A percentile compares a stretch with the other conserved stretches of the same genome.
phyloP scores from a whole-genome alignment of 1,284 basidiomycete genomes.

The Abortiporus biennis region DNA sequence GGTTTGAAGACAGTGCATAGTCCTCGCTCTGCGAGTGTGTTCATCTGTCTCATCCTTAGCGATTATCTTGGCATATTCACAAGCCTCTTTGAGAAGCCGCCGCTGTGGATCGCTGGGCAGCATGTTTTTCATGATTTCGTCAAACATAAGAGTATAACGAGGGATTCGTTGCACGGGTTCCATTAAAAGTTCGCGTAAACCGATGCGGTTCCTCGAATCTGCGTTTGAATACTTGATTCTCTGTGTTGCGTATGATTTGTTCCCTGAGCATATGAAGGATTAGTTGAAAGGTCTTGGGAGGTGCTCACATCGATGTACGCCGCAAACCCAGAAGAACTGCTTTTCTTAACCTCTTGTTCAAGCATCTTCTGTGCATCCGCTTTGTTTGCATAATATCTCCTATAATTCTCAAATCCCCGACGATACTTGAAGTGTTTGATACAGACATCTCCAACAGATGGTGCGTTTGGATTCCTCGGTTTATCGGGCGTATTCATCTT shows the following conservation, averaged over 20 bases:
- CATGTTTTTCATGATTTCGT: constrained; percentile 88
- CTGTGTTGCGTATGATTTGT: constrained; percentile 33
- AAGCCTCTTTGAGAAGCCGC: constrained; percentile 80
- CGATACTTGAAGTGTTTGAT: constrained; percentile 80
- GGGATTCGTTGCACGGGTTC: constrained; percentile 99
- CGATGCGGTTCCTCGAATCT: constrained; percentile 80
- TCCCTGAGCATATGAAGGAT: constrained; percentile 12
- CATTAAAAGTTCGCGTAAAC: constrained; percentile 92
- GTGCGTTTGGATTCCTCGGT: constrained; percentile 46
- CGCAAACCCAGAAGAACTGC: constrained; percentile 70
- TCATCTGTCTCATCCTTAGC: constrained; percentile 92
- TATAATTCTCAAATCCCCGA: constrained; percentile 85
- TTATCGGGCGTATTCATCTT: constrained; percentile 62
- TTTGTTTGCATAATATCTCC: constrained; percentile 85
- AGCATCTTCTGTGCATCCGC: constrained; percentile 92
- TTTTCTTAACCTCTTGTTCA: constrained; percentile 75
- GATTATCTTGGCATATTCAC: constrained; percentile 85
- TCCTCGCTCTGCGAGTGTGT: constrained; percentile 83
- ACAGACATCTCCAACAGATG: constrained; percentile 86
- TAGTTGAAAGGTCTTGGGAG: neutral
- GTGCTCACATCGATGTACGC: constrained; percentile 77
- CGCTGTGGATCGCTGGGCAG: constrained; percentile 70
- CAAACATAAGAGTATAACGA: constrained; percentile 90
- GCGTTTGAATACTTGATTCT: constrained; percentile 85
- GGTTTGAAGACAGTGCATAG: constrained; percentile 82